Conservation (phyloP, 768 basidiomycete species). For the Termitomyces sp. region DNA sequence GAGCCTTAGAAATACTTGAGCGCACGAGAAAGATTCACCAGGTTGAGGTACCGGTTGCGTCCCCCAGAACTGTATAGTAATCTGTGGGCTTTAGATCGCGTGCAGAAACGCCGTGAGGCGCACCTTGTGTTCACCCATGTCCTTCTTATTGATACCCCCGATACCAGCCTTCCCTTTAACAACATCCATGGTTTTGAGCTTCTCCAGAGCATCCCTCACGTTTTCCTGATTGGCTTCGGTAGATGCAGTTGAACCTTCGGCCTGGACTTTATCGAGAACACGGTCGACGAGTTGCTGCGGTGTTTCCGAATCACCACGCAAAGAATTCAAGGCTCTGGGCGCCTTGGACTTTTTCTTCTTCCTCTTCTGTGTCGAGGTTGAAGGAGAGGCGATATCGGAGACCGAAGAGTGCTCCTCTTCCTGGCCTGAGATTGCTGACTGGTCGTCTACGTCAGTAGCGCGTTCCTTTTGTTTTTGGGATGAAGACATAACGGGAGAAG, state of each 20-base stretch:
- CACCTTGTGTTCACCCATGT: slow-evolving; percentile 89
- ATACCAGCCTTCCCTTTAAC: slow-evolving; percentile 78
- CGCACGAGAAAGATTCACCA: slow-evolving; percentile 38
- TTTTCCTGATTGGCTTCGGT: slow-evolving; percentile 59
- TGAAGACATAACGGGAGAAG: slow-evolving; percentile 27
- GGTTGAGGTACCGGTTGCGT: slow-evolving; percentile 97
- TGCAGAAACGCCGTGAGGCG: slow-evolving; percentile 16
- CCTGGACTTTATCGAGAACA: slow-evolving; percentile 65
- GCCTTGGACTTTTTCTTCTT: slow-evolving; percentile 87
- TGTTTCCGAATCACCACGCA: slow-evolving; percentile 50
- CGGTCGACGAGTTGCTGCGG: slow-evolving; percentile 64
- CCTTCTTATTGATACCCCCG: slow-evolving; percentile 75
- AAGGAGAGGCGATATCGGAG: slow-evolving; percentile 31
- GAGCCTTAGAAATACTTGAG: not conserved
- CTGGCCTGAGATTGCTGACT: slow-evolving; percentile 33
- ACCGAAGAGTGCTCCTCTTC: slow-evolving; percentile 29
- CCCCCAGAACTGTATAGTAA: slow-evolving; percentile 77
- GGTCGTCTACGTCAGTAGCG: slow-evolving; percentile 40
- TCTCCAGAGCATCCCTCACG: slow-evolving; percentile 67
- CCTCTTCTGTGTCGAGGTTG: slow-evolving; percentile 58
- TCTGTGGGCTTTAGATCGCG: slow-evolving; percentile 7
- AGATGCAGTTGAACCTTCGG: slow-evolving; percentile 46
- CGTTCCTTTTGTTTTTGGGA: slow-evolving; percentile 42
- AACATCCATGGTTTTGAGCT: slow-evolving; percentile 83
- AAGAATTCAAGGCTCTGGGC: slow-evolving; percentile 46